Evolutionary conservation across 2,329 filamentous ascomycete genomes (phyloP).

Genomic region (Cordyceps javanica): DNA sequence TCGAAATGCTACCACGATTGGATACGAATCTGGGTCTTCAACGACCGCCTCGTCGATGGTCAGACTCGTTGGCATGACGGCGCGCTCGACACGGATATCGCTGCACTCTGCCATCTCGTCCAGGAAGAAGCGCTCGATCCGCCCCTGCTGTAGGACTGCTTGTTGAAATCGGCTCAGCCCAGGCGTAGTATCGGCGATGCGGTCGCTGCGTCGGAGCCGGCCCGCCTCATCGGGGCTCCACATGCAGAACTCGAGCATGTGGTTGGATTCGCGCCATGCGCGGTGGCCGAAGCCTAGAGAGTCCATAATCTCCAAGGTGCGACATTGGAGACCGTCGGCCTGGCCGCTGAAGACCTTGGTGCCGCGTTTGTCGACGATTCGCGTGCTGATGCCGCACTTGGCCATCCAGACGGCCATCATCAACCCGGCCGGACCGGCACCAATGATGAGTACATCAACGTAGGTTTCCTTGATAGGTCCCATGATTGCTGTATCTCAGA

Average conservation of each 20-base stretch:
- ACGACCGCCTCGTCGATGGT: conserved; percentile 45
- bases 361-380: conserved; percentile 17
- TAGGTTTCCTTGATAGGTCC: neutral
- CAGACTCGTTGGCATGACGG: conserved; percentile 50
- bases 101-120: conserved; percentile 42
- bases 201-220: conserved; percentile 49
- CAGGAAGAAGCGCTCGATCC: conserved; percentile 61
- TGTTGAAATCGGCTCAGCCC: conserved; percentile 59
- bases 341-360: conserved; percentile 28
- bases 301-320: conserved; percentile 67
- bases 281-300: conserved; percentile 61
- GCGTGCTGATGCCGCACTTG: conserved; percentile 14
- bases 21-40: conserved; percentile 48
- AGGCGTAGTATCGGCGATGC: conserved; percentile 56
- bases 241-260: conserved; percentile 54
- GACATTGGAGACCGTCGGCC: conserved; percentile 48
- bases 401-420: conserved; percentile 37
- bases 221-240: conserved; percentile 59
- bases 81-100: conserved; percentile 50
- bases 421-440: conserved; percentile 41
- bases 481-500: neutral
- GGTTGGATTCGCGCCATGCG: conserved; percentile 60
- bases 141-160: conserved; percentile 63
- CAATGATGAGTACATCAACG: conserved; percentile 39
- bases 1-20: conserved; percentile 53